Conservation (phyloP, 2,329 filamentous ascomycete species). For the Gaeumannomyces tritici region DNA sequence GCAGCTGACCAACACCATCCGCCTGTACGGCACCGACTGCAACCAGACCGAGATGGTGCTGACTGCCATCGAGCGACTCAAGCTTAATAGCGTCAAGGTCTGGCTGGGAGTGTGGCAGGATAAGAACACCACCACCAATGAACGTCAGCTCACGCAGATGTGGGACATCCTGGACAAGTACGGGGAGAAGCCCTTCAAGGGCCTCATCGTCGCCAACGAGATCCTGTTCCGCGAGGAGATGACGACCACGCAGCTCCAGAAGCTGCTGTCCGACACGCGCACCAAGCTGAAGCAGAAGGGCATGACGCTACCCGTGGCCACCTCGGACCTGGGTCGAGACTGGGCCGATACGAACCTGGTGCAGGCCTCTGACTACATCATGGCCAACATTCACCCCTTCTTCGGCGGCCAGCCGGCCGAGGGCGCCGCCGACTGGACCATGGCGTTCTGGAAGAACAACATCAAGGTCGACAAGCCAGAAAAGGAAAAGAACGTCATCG, state of each 20-base stretch:
- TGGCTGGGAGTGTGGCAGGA: conserved; percentile 96
- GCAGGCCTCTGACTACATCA: conserved; percentile 69
- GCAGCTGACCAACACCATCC: conserved; percentile 78
- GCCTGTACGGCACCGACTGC: conserved; percentile 92
- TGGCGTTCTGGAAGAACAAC: conserved; percentile 65
- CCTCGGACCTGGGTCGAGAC: conserved; percentile 80
- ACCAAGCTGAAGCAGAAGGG: conserved; percentile 59
- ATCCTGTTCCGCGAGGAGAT: conserved; percentile 70
- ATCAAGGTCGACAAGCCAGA: conserved; percentile 56
- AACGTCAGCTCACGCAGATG: conserved; percentile 73
- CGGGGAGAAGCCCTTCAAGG: conserved; percentile 47
- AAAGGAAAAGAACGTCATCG: conserved; percentile 64
- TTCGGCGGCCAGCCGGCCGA: conserved; percentile 69
- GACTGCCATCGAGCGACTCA: conserved; percentile 66
- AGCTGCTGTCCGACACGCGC: conserved; percentile 58
- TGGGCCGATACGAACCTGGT: conserved; percentile 65
- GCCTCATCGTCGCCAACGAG: conserved; percentile 75
- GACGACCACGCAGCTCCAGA: conserved; percentile 52
- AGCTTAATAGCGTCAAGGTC: conserved; percentile 69
- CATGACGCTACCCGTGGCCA: conserved; percentile 69
- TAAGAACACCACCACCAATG: conserved; percentile 71
- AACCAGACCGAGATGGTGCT: conserved; percentile 95
- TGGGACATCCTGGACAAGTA: conserved; percentile 63
- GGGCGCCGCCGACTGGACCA: conserved; percentile 71
- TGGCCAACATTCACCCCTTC: conserved; percentile 96